A percentile compares a stretch with the other conserved stretches of the same genome.
These are phyloP conservation scores for Flaveria trinervia DNA, from an alignment of 129 eudicot genomes.

Conservation along the genomic window DNA sequence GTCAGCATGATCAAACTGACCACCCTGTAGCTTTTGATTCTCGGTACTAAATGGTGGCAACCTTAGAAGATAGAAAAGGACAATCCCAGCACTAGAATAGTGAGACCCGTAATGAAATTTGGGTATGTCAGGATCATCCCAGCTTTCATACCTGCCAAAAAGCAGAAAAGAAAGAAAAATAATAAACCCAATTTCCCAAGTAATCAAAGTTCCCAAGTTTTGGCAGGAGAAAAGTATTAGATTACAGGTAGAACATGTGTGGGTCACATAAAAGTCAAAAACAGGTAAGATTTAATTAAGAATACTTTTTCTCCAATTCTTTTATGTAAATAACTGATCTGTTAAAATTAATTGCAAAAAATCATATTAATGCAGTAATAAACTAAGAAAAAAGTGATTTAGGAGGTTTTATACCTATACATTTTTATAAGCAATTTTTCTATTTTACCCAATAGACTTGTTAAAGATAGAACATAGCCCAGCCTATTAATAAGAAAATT, in stretches of 20 bases:
- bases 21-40: slow-evolving; percentile 97
- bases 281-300: neutral
- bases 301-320: neutral
- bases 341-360: neutral
- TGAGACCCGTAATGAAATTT: slow-evolving; percentile 98
- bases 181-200: neutral
- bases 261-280: neutral
- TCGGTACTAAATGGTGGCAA: slow-evolving; percentile 92
- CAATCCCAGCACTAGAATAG: slow-evolving; percentile 99
- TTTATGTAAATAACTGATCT: neutral
- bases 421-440: neutral
- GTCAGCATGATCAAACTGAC: slow-evolving; percentile 99
- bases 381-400: neutral
- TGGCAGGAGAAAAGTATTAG: neutral
- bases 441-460: neutral
- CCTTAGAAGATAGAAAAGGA: slow-evolving; percentile 92
- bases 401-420: neutral
- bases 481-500: neutral
- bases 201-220: neutral
- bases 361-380: neutral
- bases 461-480: slow-evolving; percentile 5
- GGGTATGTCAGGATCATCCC: slow-evolving; percentile 99
- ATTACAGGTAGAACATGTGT: neutral
- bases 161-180: neutral
- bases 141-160: slow-evolving; percentile 79